Conservation (phyloP, 75 land plant species). For the Larix kaempferi region DNA sequence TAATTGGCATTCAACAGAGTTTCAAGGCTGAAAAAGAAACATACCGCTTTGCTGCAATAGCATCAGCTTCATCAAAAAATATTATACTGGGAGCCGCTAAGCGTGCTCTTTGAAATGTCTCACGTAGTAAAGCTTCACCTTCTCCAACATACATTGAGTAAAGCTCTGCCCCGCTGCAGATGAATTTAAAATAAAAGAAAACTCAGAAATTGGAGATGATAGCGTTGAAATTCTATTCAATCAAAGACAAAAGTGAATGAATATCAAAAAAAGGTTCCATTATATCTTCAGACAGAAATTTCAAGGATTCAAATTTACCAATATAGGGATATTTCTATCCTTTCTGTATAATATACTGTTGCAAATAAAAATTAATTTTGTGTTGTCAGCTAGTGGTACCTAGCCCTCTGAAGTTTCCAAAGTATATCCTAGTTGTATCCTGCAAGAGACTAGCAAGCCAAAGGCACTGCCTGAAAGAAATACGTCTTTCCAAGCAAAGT, state of each 20-base stretch:
- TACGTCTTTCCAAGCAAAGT: too few species aligned
- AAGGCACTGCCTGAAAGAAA: too few species aligned
- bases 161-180: conserved; percentile 79
- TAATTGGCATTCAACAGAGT: neutral
- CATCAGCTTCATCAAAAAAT: conserved; percentile 89
- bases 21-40: neutral
- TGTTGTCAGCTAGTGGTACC: too few species aligned
- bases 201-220: neutral
- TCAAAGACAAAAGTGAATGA: neutral
- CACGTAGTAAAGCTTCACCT: conserved; percentile 83
- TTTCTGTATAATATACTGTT: neutral
- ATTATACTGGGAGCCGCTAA: conserved; percentile 88
- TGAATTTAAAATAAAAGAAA: neutral
- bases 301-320: neutral
- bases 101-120: conserved; percentile 82
- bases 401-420: too few species aligned
- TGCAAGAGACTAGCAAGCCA: too few species aligned
- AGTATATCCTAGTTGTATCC: too few species aligned
- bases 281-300: neutral
- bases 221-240: neutral
- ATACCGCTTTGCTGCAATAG: conserved; percentile 70
- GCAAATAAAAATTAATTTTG: neutral
- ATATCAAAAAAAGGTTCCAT: neutral
- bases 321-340: neutral
- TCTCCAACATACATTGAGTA: conserved; percentile 97